Conservation (phyloP, 1,284 basidiomycete species). For the Trichosporon sp. region DNA sequence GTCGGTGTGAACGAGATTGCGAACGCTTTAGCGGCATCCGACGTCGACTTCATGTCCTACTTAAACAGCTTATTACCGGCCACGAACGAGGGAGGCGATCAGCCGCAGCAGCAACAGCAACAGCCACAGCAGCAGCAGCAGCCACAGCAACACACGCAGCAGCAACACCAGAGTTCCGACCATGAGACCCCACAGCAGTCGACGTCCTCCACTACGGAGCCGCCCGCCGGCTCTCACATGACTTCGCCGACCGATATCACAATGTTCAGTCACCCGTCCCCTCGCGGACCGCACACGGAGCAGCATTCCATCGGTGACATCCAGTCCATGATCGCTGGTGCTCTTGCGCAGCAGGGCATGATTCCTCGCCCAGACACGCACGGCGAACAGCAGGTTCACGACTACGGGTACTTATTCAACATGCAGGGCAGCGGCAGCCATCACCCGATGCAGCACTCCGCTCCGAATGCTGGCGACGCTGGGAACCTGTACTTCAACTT, state of each 20-base stretch:
- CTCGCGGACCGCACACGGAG: not conserved
- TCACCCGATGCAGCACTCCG: not conserved
- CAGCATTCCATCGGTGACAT: conserved; percentile 17
- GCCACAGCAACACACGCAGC: not conserved
- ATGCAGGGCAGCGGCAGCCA: not conserved
- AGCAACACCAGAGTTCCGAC: not conserved
- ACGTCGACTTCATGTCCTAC: conserved; percentile 28
- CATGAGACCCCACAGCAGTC: not conserved
- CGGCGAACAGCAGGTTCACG: not conserved
- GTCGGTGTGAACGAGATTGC: conserved; percentile 23
- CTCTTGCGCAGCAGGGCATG: conserved; percentile 19
- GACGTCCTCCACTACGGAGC: not conserved
- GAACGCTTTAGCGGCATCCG: conserved; percentile 16
- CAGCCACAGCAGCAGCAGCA: not conserved
- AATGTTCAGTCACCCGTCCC: not conserved
- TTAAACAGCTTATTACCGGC: conserved; percentile 22
- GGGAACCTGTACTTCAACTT: conserved; percentile 3
- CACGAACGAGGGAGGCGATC: not conserved
- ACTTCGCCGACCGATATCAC: not conserved
- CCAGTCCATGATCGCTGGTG: conserved; percentile 18
- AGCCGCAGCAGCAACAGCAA: not conserved
- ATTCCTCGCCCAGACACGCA: not conserved
- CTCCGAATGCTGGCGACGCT: conserved; percentile 4
- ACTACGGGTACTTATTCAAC: conserved; percentile 6
- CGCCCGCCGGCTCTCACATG: not conserved